Base-by-base conservation (phyloP, 2,329 filamentous ascomycete genomes). In the Colletotrichum lindemuthianum region DNA sequence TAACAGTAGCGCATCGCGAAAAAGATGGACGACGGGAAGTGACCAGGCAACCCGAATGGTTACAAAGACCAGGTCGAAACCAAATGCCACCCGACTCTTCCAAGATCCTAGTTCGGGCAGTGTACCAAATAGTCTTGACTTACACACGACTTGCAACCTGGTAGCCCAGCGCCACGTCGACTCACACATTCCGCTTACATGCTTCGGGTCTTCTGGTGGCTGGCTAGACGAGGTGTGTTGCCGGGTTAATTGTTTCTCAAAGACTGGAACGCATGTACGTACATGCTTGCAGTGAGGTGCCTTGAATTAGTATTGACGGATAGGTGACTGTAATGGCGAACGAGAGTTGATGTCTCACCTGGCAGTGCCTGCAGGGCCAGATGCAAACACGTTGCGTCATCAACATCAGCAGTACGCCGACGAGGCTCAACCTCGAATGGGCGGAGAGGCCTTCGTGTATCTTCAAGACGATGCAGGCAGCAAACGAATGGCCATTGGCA, bases 111-210 rank as follows among this genome's bases (percentile, higher is more conserved):
- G 24, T 4, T 24, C 24, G 24, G 24, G 24, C 24, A 24, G 24
- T 24, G 24, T 24, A 24, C 24, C 24, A 24, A 24, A 24, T 24
- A 4, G 24, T 24, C 24, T 24, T 24, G 24, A 24, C 24, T 24
- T 24, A 4, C 24, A 24, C 24, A 24, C 24, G 24, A 24, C 24
- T 24, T 24, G 24, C 24, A 24, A 24, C 24, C 24, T 24, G 24
- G 24, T 4, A 64, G 60, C 37, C 56, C 49, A 50, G 44, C 49
- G 58, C 58, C 49, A 44, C 43, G 56, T 60, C 60, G 60, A 64
- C 49, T 60, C 60, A 55, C 56, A 49, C 32, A 8, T 39, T 55
- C 56, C 56, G 56, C 60, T 54, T 50, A 49, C 60, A 60, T 64
- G 49, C 49, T 33, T 37, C 45, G 49, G 12, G 49, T 43, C 32